Evolutionary conservation across 2,329 filamentous ascomycete genomes (phyloP).

Genomic region (Colletotrichum tropicale): DNA sequence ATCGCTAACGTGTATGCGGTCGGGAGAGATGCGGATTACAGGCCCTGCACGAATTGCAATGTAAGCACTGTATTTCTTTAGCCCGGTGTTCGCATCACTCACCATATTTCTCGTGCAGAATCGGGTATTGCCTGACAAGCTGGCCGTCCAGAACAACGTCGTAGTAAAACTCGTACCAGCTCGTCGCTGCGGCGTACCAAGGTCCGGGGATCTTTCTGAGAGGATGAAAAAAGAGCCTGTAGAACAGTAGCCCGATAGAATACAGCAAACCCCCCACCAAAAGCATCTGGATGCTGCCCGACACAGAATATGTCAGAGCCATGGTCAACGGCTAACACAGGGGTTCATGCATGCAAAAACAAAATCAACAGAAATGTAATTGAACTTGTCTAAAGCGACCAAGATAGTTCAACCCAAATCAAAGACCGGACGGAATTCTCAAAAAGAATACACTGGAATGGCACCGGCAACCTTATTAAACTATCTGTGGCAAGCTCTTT

Average conservation of each 20-base stretch:
- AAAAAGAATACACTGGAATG: neutral
- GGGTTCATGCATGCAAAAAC: neutral
- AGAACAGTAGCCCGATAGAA: conserved; percentile 10
- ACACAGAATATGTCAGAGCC: neutral
- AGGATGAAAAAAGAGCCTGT: conserved; percentile 31
- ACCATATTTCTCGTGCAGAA: neutral
- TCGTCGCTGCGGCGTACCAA: conserved; percentile 27
- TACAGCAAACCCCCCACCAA: neutral
- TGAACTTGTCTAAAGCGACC: neutral
- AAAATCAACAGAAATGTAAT: neutral
- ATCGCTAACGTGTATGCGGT: neutral
- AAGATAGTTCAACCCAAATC: neutral
- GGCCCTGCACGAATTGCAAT: neutral
- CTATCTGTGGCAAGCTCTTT: neutral
- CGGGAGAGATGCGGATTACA: neutral
- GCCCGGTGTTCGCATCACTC: neutral
- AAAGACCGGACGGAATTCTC: neutral
- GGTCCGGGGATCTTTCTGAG: conserved; percentile 32
- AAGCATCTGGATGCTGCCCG: neutral
- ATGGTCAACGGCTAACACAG: neutral
- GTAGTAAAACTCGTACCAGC: conserved; percentile 29
- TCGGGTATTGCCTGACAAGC: neutral
- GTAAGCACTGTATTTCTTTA: neutral
- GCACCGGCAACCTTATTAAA: neutral
- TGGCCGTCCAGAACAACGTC: neutral